Evolutionary conservation across 2,329 filamentous ascomycete species (phyloP), one percentile per base, ranked within the genome.

Genomic region (Neofusicoccum ribis): DNA sequence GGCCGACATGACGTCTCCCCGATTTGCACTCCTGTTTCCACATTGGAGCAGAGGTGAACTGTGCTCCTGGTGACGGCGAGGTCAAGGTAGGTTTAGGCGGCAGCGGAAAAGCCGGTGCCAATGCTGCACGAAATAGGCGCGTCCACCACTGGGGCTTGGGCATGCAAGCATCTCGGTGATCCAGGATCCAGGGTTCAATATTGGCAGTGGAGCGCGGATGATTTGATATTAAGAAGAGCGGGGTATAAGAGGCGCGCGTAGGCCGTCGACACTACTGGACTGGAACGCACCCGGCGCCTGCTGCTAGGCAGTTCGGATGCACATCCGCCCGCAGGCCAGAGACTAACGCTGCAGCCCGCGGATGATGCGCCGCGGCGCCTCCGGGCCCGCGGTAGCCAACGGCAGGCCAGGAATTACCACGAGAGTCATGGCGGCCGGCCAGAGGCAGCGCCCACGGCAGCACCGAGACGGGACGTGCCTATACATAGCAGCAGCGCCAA

Each of bases 351-450:
- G 8, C 37, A 52, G 34, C 49, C 17, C 15, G 54, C 54, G 54
- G 54, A 59, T 46, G 54, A 59, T 59, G 54, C 54, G 54, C 54
- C 39, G 41, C 54, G 54, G 54, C 39, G 54, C 20, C 39, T 46
- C 54, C 39, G 41, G 39, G 6, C 15, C 56, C 27, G 56, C 56
- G 43, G 27, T 44, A 36, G 23, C 54, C 54, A 59, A 59, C 27
- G 23, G 43, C 27, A 37, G 56, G 41, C 15, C 31, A 14, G 20
- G 56, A 43, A 27, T 23, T 14, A n/a, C 8, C 17, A 12, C 12
- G 14, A 58, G 37, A 58, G 37, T 54, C 51, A 41, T 54, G 51
- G 51, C 15, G 12, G 41, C 23, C 39, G 44, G 34, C 44, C 54
- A 46, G 34, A 34, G 9, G 6, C 12, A 9, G 9, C 12, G 43